Conservation (phyloP, 768 basidiomycete species). For the Saitozyma sp. region DNA sequence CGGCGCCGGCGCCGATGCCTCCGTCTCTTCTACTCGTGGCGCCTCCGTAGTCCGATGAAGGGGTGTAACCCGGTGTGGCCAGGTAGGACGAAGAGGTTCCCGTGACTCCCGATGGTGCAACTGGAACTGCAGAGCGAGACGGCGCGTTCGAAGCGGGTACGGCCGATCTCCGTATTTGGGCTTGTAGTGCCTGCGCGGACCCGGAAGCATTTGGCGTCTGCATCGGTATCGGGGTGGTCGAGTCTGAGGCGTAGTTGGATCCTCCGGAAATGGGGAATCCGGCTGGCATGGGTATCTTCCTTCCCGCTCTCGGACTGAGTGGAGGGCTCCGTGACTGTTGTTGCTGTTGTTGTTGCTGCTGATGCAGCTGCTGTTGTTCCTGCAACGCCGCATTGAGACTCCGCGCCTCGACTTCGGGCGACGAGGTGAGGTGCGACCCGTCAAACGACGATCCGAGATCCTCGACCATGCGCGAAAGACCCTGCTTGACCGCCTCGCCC, state of each 20-base stretch:
- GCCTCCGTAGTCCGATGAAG: too few relatives aligned
- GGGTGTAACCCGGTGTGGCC: too few relatives aligned
- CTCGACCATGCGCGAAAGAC: constrained; percentile 26
- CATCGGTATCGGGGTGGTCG: constrained; percentile 2
- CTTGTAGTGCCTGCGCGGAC: constrained; percentile 1
- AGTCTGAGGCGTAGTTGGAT: constrained; percentile 2
- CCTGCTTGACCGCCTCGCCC: constrained; percentile 29
- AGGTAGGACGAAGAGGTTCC: too few relatives aligned
- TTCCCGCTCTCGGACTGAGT: constrained; percentile 7
- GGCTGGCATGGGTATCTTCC: constrained; percentile 33
- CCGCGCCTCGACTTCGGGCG: background rate
- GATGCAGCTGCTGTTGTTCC: background rate
- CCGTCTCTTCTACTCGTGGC: too few relatives aligned
- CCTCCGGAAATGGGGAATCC: constrained; percentile 20
- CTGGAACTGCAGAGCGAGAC: constrained; percentile 5
- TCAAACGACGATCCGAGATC: constrained; percentile 18
- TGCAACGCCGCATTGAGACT: constrained; percentile 1
- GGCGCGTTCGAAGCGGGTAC: constrained; percentile 6
- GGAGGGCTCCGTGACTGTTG: background rate
- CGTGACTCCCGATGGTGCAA: too few relatives aligned
- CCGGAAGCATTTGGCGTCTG: background rate
- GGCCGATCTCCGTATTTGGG: constrained; percentile 6
- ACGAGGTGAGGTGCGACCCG: background rate
- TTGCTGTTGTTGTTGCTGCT: background rate
- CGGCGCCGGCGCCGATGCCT: background rate